Base-by-base conservation (phyloP, 2,329 filamentous ascomycete genomes). In the Tolypocladium guangdongense region DNA sequence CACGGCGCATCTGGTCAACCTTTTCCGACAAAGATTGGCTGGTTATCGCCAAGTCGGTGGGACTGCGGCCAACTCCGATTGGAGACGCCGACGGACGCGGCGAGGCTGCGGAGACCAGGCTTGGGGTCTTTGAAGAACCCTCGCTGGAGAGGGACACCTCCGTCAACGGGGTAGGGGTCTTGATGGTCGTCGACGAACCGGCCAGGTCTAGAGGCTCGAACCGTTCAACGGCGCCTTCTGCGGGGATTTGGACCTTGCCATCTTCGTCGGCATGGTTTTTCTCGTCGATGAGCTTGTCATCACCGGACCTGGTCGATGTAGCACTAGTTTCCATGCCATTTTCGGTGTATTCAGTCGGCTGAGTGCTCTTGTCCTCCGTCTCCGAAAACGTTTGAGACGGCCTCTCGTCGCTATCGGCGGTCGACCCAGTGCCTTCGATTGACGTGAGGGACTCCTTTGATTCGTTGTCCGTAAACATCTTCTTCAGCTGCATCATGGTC, bases 401-500 rank as follows among this genome's bases (percentile, higher is more conserved):
- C 39, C 68, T 74, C 51, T 80, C 78, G 10, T 76, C 73, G 12
- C 71, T 66, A 55, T 80, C 78, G 7, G 74, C 72, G 2, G 74
- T 71, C 24, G 86, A 83, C 8, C 75, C 72, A 2, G 76, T 75
- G 43, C 87, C 83, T 50, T 95, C 90, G 14, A 81, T 81, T 7
- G 86, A 82, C 6, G 78, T 77, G 18, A 91, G 72, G 1, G 88
- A 87, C 54, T 89, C 85, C 55, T 87, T 86, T 3, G 89, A 90
- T 58, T 91, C 89, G 61, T 90, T 87, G 66, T 97, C 91, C 8
- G 92, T 82, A 65, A 99, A 99, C 67, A 99, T 88, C 67, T 95
- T 96, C 66, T 88, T 92, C 54, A 99, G 75, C 66, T 99, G 95
- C 57, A 96, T 78, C 55, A 92, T 90, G 14, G 93, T 95, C 56